Conservation (phyloP, 331 rosid species). For the Arachis monticola region DNA sequence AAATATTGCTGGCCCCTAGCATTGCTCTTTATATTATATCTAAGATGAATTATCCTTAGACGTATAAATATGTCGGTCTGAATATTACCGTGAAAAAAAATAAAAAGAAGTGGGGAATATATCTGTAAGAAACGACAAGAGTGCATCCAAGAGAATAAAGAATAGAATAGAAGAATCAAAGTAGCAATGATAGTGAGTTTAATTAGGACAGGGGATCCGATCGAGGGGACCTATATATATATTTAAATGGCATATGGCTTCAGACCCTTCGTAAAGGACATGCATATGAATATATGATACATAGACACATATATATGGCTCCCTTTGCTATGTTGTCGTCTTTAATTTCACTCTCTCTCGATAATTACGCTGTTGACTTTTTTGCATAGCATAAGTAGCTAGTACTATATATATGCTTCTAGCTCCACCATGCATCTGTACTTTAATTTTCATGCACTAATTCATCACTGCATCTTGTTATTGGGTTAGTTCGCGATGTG, state of each 20-base stretch:
- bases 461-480: constrained; percentile 5
- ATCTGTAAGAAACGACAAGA: neutral
- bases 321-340: constrained; percentile 41
- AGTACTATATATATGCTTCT: neutral
- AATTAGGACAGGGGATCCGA: constrained; percentile 13
- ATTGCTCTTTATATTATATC: no score
- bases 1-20: no score
- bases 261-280: constrained; percentile 27
- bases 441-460: neutral
- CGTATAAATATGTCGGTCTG: no score
- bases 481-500: constrained; percentile 29
- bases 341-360: constrained; percentile 3
- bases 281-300: constrained; percentile 21
- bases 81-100: no score
- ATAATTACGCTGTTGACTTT: constrained; percentile 37
- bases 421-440: neutral
- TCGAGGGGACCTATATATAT: constrained; percentile 6
- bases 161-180: constrained; percentile 4
- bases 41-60: no score
- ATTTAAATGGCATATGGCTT: neutral
- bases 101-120: neutral
- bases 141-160: neutral
- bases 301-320: neutral
- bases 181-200: neutral
- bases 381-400: neutral